These are phyloP conservation scores for Solanum lycopersicoides DNA, from an alignment of 257 asterid genomes.

Conservation along the genomic window DNA sequence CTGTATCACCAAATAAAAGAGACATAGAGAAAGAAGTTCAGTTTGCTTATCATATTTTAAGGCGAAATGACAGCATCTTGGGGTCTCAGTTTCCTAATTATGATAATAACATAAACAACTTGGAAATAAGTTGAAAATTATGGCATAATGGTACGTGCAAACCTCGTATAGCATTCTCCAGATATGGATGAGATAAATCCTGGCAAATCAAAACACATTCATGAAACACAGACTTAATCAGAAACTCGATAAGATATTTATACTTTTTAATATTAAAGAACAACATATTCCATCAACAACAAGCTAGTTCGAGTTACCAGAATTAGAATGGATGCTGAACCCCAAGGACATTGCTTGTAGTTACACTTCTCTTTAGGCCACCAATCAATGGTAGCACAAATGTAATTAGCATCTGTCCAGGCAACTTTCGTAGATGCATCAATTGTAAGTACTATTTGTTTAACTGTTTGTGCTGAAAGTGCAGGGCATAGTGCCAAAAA, in stretches of 20 bases:
- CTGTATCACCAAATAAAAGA: slow-evolving; percentile 25
- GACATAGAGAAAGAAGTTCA: background rate
- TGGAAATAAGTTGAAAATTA: background rate
- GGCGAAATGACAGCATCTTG: background rate
- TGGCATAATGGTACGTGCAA: background rate
- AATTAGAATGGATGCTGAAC: slow-evolving; percentile 51
- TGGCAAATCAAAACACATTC: slow-evolving; percentile 22
- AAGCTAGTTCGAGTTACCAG: slow-evolving; percentile 31
- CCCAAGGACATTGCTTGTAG: slow-evolving; percentile 86
- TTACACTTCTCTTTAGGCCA: slow-evolving; percentile 94
- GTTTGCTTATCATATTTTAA: background rate
- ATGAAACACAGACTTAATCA: background rate
- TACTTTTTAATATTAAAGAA: background rate
- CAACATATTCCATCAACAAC: background rate
- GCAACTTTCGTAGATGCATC: slow-evolving; percentile 42
- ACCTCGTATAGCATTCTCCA: slow-evolving; percentile 75
- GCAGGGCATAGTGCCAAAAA: slow-evolving; percentile 39
- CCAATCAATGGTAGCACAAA: slow-evolving; percentile 96
- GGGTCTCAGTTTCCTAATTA: background rate
- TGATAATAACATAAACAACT: background rate
- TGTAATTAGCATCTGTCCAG: slow-evolving; percentile 60
- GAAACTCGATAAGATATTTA: background rate
- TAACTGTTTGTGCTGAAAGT: slow-evolving; percentile 34
- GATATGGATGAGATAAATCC: slow-evolving; percentile 74
- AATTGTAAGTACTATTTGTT: slow-evolving; percentile 32